Conservation (phyloP, 2,329 filamentous ascomycete genomes). For the Coniella vitis region DNA sequence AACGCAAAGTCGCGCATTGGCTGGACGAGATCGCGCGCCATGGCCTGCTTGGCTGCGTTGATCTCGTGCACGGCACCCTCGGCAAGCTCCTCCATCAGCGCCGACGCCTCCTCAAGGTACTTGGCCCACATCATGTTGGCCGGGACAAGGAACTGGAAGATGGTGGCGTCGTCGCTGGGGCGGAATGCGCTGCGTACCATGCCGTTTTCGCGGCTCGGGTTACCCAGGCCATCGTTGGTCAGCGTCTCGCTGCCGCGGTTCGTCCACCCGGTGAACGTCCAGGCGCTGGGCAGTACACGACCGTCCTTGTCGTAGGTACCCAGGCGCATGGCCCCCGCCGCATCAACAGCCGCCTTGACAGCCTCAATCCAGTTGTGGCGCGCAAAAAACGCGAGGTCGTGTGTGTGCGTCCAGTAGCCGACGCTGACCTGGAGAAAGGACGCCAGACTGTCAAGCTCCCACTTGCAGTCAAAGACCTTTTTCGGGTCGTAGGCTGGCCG, state of each 20-base stretch:
- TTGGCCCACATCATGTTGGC: conserved; percentile 67
- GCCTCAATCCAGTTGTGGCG: conserved; percentile 61
- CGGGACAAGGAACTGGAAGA: conserved; percentile 72
- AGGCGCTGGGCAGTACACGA: conserved; percentile 47
- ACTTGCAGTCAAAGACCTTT: conserved; percentile 82
- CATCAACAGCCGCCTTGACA: conserved; percentile 56
- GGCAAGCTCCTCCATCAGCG: conserved; percentile 41
- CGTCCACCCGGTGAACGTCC: conserved; percentile 69
- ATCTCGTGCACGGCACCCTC: conserved; percentile 27
- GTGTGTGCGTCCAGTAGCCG: conserved; percentile 62
- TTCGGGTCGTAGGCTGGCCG: conserved; percentile 59
- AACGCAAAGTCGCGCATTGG: conserved; percentile 52
- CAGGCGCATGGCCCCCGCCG: conserved; percentile 58
- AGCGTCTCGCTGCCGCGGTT: conserved; percentile 69
- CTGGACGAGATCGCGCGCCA: conserved; percentile 35
- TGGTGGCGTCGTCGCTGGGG: conserved; percentile 77
- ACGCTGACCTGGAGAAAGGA: conserved; percentile 76
- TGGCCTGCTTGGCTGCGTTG: conserved; percentile 26
- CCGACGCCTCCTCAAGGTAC: conserved; percentile 46
- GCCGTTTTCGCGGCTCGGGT: conserved; percentile 69
- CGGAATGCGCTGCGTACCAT: conserved; percentile 75
- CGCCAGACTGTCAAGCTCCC: conserved; percentile 82
- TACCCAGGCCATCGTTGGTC: conserved; percentile 65
- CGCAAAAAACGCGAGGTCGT: conserved; percentile 51
- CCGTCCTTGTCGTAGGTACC: conserved; percentile 60